Conservation (phyloP, 106 monocot species). For the Apostasia ramifera region DNA sequence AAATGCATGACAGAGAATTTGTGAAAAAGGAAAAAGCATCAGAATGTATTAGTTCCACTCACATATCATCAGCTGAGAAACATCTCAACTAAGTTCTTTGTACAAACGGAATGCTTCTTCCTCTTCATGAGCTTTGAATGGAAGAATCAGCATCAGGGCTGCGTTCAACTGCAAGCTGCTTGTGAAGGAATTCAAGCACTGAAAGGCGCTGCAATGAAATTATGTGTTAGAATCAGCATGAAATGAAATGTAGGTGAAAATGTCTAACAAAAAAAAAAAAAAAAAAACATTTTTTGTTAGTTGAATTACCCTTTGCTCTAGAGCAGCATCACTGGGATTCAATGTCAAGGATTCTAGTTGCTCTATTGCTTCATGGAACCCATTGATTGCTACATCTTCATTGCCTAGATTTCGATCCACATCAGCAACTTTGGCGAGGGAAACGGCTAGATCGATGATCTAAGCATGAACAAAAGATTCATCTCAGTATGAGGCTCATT, state of each 20-base stretch:
- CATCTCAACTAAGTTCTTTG: too few relatives aligned
- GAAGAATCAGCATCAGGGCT: conserved; percentile 14
- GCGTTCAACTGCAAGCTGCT: conserved; percentile 47
- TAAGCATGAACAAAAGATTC: conserved; percentile 1
- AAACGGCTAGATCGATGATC: conserved; percentile 77
- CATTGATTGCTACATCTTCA: conserved; percentile 46
- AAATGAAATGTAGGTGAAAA: background rate
- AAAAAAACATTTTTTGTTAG: background rate
- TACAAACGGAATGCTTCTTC: too few relatives aligned
- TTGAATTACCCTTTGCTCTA: conserved; percentile 58
- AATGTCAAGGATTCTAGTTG: conserved; percentile 78
- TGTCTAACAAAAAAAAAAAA: background rate
- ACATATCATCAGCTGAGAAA: too few relatives aligned
- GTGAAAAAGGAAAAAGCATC: too few relatives aligned
- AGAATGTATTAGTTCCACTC: too few relatives aligned
- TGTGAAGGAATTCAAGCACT: conserved; percentile 59
- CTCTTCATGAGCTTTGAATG: too few relatives aligned
- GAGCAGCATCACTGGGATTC: conserved; percentile 37
- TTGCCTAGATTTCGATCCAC: conserved; percentile 68
- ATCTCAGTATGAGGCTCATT: too few relatives aligned
- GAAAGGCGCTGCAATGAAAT: conserved; percentile 51
- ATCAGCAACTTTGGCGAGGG: conserved; percentile 96
- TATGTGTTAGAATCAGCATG: background rate
- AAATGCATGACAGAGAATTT: too few relatives aligned
- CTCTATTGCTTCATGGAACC: conserved; percentile 78